These are phyloP conservation scores for Populus davidiana DNA, from an alignment of 345 rosid species.

Conservation along the genomic window DNA sequence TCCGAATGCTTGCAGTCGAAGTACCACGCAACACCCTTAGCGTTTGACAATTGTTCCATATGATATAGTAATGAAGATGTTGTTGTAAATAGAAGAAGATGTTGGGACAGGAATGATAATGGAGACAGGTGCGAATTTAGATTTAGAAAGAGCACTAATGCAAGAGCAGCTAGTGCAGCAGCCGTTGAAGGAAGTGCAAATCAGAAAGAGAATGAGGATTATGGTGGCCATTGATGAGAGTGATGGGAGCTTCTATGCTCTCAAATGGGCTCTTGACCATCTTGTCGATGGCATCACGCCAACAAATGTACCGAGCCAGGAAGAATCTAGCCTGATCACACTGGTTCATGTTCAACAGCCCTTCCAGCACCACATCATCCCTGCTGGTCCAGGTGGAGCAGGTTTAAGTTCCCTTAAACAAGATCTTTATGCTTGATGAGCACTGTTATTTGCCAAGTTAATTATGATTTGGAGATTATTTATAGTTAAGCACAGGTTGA, in stretches of 20 bases:
- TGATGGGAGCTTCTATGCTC: slow-evolving; percentile 58
- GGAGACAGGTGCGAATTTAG: not conserved
- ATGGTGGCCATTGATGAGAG: slow-evolving; percentile 67
- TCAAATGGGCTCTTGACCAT: slow-evolving; percentile 55
- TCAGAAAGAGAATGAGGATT: slow-evolving; percentile 39
- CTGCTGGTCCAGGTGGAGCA: slow-evolving; percentile 51
- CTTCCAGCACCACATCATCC: slow-evolving; percentile 32
- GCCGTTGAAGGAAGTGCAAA: not conserved
- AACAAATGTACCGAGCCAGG: slow-evolving; percentile 17
- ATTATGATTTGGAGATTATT: too few relatives aligned
- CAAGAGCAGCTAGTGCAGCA: slow-evolving; percentile 14
- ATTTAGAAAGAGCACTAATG: not conserved
- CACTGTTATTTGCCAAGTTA: not conserved
- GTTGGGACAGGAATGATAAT: not conserved
- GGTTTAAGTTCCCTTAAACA: slow-evolving; percentile 14
- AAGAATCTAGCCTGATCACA: slow-evolving; percentile 35
- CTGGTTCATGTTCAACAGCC: slow-evolving; percentile 61
- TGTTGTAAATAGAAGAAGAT: not conserved
- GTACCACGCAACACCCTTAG: slow-evolving; percentile 10
- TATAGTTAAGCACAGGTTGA: not conserved
- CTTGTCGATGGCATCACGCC: slow-evolving; percentile 16
- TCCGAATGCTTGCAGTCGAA: not conserved
- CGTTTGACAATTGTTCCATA: not conserved
- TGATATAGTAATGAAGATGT: not conserved
- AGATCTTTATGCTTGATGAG: not conserved